Percentiles rank a stretch among this genome's conserved stretches.
These are phyloP conservation scores for Amborella trichopoda DNA, from an alignment of 164 flowering plant genomes.

Conservation along the genomic window DNA sequence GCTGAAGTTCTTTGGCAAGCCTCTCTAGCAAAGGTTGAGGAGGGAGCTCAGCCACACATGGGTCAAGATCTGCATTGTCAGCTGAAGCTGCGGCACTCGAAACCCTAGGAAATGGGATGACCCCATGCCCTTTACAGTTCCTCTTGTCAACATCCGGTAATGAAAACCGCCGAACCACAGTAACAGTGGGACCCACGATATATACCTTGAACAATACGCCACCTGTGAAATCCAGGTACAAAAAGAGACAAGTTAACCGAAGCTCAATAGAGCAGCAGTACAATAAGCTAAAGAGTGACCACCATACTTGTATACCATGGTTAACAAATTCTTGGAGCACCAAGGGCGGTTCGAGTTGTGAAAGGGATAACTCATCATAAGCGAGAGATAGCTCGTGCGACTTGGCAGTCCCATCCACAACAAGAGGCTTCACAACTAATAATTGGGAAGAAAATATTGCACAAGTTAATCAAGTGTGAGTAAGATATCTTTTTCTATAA, in stretches of 20 bases:
- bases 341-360: conserved; percentile 84
- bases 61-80: conserved; percentile 94
- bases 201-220: conserved; percentile 94
- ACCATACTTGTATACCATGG: conserved; percentile 93
- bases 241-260: not conserved
- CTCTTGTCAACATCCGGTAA: conserved; percentile 67
- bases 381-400: conserved; percentile 90
- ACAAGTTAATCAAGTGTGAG: not conserved
- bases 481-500: too few relatives aligned
- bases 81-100: conserved; percentile 98
- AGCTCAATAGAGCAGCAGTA: too few relatives aligned
- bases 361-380: conserved; percentile 66
- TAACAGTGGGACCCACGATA: conserved; percentile 82
- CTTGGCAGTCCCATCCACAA: conserved; percentile 75
- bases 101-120: conserved; percentile 78
- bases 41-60: conserved; percentile 85
- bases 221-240: conserved; percentile 27
- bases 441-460: not conserved
- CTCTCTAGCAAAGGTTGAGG: conserved; percentile 80
- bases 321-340: conserved; percentile 96
- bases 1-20: conserved; percentile 75
- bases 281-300: too few relatives aligned
- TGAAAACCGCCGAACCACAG: conserved; percentile 88
- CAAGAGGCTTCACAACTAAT: conserved; percentile 89
- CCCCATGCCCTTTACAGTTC: conserved; percentile 56